A percentile compares a stretch with the other conserved stretches of the same genome.
Conservation (phyloP, 805 yeast genomes). For the Maudiozyma serrabonitensis region DNA sequence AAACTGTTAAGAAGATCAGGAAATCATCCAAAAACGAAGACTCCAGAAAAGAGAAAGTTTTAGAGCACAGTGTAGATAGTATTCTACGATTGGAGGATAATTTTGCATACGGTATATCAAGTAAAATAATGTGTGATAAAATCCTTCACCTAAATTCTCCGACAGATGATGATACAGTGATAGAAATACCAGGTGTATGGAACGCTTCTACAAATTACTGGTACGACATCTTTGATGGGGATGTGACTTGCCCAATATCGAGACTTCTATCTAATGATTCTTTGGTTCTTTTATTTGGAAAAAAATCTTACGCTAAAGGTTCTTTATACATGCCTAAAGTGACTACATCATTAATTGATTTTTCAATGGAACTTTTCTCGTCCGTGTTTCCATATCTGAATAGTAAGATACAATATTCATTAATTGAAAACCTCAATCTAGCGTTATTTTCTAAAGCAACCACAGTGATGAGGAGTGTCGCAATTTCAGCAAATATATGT, state of each 20-base stretch:
- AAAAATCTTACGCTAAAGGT: constrained; percentile 7
- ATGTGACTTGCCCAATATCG: constrained; percentile 31
- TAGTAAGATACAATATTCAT: constrained; percentile 72
- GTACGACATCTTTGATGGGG: constrained; percentile 29
- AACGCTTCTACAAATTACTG: constrained; percentile 25
- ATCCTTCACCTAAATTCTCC: constrained; percentile 32
- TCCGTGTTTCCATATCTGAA: constrained; percentile 61
- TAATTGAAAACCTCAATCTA: constrained; percentile 70
- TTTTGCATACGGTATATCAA: constrained; percentile 44
- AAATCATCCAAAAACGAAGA: constrained; percentile 12
- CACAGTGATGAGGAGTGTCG: constrained; percentile 31
- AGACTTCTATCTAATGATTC: constrained; percentile 36
- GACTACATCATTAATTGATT: constrained; percentile 54
- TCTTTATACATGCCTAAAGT: constrained; percentile 31
- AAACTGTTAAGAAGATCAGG: constrained; percentile 7
- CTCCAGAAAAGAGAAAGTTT: constrained; percentile 5
- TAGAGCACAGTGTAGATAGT: constrained; percentile 16
- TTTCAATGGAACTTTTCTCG: constrained; percentile 69
- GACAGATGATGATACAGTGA: constrained; percentile 3
- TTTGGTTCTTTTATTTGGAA: constrained; percentile 25
- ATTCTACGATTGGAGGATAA: constrained; percentile 30
- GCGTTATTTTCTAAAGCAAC: constrained; percentile 36
- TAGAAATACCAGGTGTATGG: constrained; percentile 26
- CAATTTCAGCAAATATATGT: constrained; percentile 51
- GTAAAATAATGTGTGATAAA: constrained; percentile 32